Evolutionary conservation across 805 yeast species (phyloP).

Genomic region (Vanderwaltozyma tropicalis): DNA sequence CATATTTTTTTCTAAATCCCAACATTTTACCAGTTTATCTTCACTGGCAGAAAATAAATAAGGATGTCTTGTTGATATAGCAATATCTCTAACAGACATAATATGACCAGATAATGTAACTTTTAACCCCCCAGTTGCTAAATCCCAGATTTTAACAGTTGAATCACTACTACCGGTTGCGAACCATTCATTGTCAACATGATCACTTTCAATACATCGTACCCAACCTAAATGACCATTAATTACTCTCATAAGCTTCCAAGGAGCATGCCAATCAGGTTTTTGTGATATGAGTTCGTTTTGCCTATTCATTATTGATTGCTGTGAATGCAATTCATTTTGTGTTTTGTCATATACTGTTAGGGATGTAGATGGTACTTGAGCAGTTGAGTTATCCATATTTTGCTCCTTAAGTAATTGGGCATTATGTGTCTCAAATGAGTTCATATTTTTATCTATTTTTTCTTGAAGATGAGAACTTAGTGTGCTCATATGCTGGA

Average conservation of each 20-base stretch:
- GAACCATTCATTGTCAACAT: slow-evolving; percentile 74
- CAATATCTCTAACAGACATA: slow-evolving; percentile 75
- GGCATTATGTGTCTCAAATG: no score
- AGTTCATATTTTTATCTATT: background rate
- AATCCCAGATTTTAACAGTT: slow-evolving; percentile 85
- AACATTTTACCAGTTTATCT: slow-evolving; percentile 85
- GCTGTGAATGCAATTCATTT: no score
- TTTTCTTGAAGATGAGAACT: slow-evolving; percentile 25
- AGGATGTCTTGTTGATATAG: slow-evolving; percentile 66
- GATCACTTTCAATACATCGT: slow-evolving; percentile 70
- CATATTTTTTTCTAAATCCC: slow-evolving; percentile 87
- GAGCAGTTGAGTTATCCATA: background rate
- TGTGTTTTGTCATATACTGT: background rate
- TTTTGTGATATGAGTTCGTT: slow-evolving; percentile 11
- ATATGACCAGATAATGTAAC: slow-evolving; percentile 83
- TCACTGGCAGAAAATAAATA: slow-evolving; percentile 88
- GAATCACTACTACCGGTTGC: slow-evolving; percentile 86
- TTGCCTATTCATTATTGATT: slow-evolving; percentile 19
- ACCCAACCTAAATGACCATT: slow-evolving; percentile 95
- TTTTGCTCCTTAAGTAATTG: background rate
- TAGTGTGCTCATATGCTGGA: slow-evolving; percentile 14
- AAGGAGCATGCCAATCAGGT: slow-evolving; percentile 45
- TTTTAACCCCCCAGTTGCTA: slow-evolving; percentile 57
- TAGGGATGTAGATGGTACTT: background rate
- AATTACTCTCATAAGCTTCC: slow-evolving; percentile 65